Evolutionary conservation across 2,329 filamentous ascomycete genomes (phyloP).

Genomic region (Ampelomyces quisqualis): DNA sequence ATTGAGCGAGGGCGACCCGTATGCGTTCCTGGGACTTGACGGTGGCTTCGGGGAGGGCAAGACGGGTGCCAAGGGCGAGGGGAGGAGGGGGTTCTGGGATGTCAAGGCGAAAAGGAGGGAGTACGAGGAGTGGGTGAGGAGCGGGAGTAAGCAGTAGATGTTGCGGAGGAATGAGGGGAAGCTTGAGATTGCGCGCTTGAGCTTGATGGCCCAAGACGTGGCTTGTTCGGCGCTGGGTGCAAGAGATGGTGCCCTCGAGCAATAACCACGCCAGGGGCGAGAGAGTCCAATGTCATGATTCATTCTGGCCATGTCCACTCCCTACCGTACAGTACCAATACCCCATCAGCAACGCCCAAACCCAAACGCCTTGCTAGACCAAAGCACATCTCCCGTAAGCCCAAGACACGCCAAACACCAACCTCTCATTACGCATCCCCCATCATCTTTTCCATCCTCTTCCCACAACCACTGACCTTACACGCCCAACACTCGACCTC

Average conservation of each 20-base stretch:
- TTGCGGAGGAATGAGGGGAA: neutral
- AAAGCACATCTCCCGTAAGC: slow-evolving; percentile 2
- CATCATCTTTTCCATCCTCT: slow-evolving; percentile 27
- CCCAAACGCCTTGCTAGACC: slow-evolving; percentile 18
- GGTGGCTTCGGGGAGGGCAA: slow-evolving; percentile 57
- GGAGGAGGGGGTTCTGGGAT: slow-evolving; percentile 81
- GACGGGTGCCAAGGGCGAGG: slow-evolving; percentile 58
- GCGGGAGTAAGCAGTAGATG: slow-evolving; percentile 18
- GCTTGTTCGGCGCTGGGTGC: no score
- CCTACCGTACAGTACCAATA: neutral
- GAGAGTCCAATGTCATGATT: neutral
- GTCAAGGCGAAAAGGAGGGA: slow-evolving; percentile 83
- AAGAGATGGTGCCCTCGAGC: no score
- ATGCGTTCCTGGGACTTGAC: slow-evolving; percentile 58
- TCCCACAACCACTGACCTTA: slow-evolving; percentile 27
- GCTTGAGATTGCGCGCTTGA: neutral
- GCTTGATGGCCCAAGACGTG: no score
- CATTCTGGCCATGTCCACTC: neutral
- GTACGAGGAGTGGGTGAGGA: slow-evolving; percentile 70
- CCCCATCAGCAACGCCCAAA: slow-evolving; percentile 1
- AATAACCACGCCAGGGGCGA: no score
- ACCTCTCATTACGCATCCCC: slow-evolving; percentile 22
- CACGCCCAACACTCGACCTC: slow-evolving; percentile 27
- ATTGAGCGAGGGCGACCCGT: slow-evolving; percentile 72
- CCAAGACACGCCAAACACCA: neutral